These are phyloP conservation scores for Sporisorium sorghi DNA, from an alignment of 1,284 basidiomycete species.

Conservation along the genomic window DNA sequence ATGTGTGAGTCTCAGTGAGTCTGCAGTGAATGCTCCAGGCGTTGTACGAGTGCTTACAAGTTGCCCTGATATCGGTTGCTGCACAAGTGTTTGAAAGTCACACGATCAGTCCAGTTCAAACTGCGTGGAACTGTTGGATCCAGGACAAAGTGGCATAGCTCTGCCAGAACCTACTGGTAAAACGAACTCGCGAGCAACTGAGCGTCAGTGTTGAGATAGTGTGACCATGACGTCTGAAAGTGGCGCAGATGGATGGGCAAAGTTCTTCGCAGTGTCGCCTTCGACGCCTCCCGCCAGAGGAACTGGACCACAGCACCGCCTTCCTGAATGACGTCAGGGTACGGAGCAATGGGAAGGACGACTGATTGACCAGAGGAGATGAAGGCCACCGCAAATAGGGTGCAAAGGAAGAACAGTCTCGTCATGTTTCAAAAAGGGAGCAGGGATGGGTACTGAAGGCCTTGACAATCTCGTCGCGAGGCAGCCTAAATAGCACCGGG, in stretches of 20 bases:
- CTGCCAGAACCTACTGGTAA: background rate
- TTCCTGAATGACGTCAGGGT: background rate
- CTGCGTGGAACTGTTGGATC: too few relatives aligned
- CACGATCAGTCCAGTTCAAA: too few relatives aligned
- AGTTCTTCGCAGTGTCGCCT: background rate
- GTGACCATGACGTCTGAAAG: background rate
- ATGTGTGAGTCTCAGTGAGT: background rate
- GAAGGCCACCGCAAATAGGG: background rate
- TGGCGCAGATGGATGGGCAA: background rate
- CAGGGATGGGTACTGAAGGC: too few relatives aligned
- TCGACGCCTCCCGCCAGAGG: background rate
- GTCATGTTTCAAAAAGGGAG: too few relatives aligned
- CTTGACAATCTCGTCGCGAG: too few relatives aligned
- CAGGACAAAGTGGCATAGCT: too few relatives aligned
- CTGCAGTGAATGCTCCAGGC: background rate
- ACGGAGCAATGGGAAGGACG: background rate
- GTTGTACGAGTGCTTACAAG: background rate
- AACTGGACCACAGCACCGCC: background rate
- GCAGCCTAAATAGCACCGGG: too few relatives aligned
- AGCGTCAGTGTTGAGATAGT: background rate
- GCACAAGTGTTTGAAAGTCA: too few relatives aligned
- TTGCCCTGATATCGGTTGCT: background rate
- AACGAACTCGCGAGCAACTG: background rate
- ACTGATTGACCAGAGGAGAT: background rate
- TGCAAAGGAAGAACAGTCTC: background rate